Evolutionary conservation across 2,329 filamentous ascomycete genomes (phyloP), one percentile per base, ranked within the genome.

Genomic region (Fusarium neocosmosporiellum): DNA sequence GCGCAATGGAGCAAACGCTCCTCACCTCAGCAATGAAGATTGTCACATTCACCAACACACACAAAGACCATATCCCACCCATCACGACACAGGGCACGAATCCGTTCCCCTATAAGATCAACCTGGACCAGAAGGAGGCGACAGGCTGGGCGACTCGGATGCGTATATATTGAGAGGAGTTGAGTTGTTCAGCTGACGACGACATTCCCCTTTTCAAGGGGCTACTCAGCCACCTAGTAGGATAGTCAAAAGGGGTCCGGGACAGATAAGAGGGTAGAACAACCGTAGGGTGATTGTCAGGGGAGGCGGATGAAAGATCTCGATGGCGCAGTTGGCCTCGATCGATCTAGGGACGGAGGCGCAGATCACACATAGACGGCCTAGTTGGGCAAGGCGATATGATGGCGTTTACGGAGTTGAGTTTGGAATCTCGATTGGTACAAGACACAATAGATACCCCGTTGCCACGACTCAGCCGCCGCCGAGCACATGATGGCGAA

Each of bases 31-130:
- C 93, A 66, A 90, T 97, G 86, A 97, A 98, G 83, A 96, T 98
- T 77, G 90, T 98, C 75, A 92, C 91, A 70, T 93, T 94, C 62
- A 95, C 94, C 77, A 97, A 97, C 83, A 86, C 90, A 59, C 93
- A 98, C 83, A 97, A 97, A 81, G 94, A 97, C 78, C 96, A 98
- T 82, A 98, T 99, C 74, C 96, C 96, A 1, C 96, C 96, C 59
- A 98, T 98, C 77, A 98, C 95, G 73, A 97, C 95, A 10, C 96
- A 95, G 24, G 95, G 92, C 79, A 94, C 93, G 55, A 98, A 98
- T 81, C 96, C 96, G 0, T 99, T 98, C 79, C 96, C 96, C 1
- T 98, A 97, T 83, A 93, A 95, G 82, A 97, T 98, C 79, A 89
- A 92, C 69, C 90, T 98, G 67, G 96, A 97, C 79, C 94, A 94